These are phyloP conservation scores for Barnettozyma sucrosica DNA, from an alignment of 805 yeast species.

Conservation along the genomic window DNA sequence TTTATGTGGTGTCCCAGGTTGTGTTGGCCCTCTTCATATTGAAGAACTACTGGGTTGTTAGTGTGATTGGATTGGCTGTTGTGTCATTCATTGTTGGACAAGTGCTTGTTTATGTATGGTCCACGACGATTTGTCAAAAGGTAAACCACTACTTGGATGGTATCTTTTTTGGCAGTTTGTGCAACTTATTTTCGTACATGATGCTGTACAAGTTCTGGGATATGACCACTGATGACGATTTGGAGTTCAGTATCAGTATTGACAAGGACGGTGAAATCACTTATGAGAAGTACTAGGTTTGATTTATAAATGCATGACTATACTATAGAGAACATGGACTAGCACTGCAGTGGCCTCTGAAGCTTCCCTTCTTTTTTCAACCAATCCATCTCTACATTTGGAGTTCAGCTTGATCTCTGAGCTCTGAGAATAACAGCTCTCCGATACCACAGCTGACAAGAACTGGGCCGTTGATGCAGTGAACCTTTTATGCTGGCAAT, in stretches of 20 bases:
- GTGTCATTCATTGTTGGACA: slow-evolving; percentile 82
- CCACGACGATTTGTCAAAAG: slow-evolving; percentile 57
- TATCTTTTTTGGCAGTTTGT: slow-evolving; percentile 71
- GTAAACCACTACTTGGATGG: slow-evolving; percentile 90
- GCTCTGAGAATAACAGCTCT: too few relatives aligned
- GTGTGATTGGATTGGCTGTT: slow-evolving; percentile 68
- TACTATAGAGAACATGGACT: not conserved
- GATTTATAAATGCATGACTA: not conserved
- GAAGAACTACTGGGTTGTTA: slow-evolving; percentile 81
- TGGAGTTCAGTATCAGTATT: slow-evolving; percentile 77
- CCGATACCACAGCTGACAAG: too few relatives aligned
- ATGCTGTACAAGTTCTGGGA: slow-evolving; percentile 98
- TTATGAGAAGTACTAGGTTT: slow-evolving; percentile 11
- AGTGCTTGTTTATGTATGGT: slow-evolving; percentile 63
- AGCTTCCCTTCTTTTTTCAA: too few relatives aligned
- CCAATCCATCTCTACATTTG: too few relatives aligned
- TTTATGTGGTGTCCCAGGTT: slow-evolving; percentile 63
- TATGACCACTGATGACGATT: slow-evolving; percentile 88
- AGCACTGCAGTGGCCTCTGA: too few relatives aligned
- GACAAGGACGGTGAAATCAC: slow-evolving; percentile 35
- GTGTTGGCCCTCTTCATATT: slow-evolving; percentile 62
- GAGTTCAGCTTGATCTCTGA: too few relatives aligned
- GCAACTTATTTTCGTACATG: slow-evolving; percentile 80
- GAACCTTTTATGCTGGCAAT: not conserved
- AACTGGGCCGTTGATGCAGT: not conserved